Evolutionary conservation across 805 yeast genomes (phyloP), one percentile per base, ranked within the genome.

Genomic region (Kluyveromyces wickerhamii): DNA sequence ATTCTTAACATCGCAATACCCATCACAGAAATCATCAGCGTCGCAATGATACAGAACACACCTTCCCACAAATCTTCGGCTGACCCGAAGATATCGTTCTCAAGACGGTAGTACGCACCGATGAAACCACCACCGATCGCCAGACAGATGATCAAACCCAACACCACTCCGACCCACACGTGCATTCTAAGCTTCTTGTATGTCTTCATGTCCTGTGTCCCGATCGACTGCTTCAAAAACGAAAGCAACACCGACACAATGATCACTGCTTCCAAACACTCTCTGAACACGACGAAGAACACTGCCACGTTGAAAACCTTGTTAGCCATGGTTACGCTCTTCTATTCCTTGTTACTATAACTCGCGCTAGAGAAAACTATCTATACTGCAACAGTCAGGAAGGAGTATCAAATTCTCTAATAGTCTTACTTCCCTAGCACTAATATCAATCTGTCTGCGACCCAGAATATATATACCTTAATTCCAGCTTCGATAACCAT

Each of bases 21-120:
- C 96, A 89, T 88, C 49, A 81, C 49, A 9, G 96, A 74, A 54
- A 89, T 89, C 75, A 89, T 74, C 30, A 84, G 65, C 0, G 95
- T 75, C 2, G 97, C 98, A 59, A 89, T 77, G 46, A 89, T 65
- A 63, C 94, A 84, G 58, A 89, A 87, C 38, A 85, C 69, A 67
- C 96, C 97, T 71, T 89, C 98, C 97, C 97, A 89, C 38, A 89
- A 60, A 59, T 89, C 96, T 60, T 89, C 98, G 14, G 95, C 77
- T 9, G 60, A 55, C 33, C 89, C 69, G 83, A 95, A 89, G 44
- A 89, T 72, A 71, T 89, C 94, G 35, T 73, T 73, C 44, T 80
- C 78, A 33, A 82, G 68, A 23, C 82, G 64, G 59, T 89, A 89
- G 66, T 85, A 89, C 15, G 86, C 87, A 60, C 95, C 98, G 57